Evolutionary conservation across 192 early-diverging fungal genomes (phyloP).

Genomic region (Gaertneriomyces semiglobifer): DNA sequence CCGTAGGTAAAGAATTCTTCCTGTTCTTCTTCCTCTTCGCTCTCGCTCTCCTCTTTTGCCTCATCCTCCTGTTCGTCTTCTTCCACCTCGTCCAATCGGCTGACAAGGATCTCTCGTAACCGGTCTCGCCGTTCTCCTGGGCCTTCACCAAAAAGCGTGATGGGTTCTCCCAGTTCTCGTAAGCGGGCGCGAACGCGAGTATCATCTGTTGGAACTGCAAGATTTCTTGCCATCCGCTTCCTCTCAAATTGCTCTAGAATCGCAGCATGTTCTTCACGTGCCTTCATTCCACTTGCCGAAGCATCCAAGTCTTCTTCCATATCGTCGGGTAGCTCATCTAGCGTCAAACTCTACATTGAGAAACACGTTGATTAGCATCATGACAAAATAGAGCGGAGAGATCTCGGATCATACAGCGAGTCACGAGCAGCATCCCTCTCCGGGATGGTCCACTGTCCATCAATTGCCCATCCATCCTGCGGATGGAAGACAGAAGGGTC

Average conservation of each 20-base stretch:
- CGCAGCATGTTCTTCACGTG: constrained; percentile 44
- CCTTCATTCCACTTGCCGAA: constrained; percentile 32
- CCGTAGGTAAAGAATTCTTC: constrained; percentile 71
- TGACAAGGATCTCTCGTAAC: constrained; percentile 69
- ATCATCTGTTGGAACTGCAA: constrained; percentile 93
- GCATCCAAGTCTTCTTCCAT: constrained; percentile 39
- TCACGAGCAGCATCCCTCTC: neutral
- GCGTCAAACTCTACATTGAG: constrained; percentile 14
- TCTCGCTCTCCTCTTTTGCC: constrained; percentile 39
- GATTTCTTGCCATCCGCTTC: constrained; percentile 65
- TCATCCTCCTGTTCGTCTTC: constrained; percentile 50
- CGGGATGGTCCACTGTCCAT: constrained; percentile 27
- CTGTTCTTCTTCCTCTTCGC: constrained; percentile 52
- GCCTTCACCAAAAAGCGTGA: constrained; percentile 93
- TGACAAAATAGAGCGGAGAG: neutral
- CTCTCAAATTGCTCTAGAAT: constrained; percentile 52
- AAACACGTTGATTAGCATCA: neutral
- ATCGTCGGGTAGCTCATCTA: too few species aligned
- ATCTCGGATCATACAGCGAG: neutral
- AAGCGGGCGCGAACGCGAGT: constrained; percentile 67
- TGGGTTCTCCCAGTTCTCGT: constrained; percentile 76
- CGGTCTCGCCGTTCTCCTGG: constrained; percentile 80
- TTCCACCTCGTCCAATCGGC: constrained; percentile 43
- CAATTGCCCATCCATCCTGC: constrained; percentile 36
- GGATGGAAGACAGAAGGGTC: constrained; percentile 20